Evolutionary conservation across 306 rosid species (phyloP), one percentile per base, ranked within the genome.

Genomic region (Hippophae tibetana): DNA sequence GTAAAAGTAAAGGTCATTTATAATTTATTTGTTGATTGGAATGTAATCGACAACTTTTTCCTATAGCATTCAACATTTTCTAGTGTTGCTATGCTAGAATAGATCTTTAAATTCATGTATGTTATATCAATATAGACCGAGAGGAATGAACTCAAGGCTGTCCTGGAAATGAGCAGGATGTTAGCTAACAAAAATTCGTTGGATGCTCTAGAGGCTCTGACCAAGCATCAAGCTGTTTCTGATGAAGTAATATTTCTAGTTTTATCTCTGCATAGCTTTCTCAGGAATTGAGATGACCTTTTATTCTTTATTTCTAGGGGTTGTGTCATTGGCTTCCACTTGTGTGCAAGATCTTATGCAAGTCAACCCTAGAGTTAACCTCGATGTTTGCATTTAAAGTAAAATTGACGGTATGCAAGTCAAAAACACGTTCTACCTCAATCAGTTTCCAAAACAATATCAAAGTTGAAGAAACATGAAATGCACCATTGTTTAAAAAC

Each of bases 71-170:
- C 23, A 18, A 18, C 1, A 18, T 18, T 18, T 18, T 53, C 14
- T 52, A 9, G 47, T 48, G 12, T 56, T 9, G 42, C 11, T 54
- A 50, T 31, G n/a, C 63, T 61, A 52, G 43, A 47, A 49, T 13
- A 41, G 59, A 41, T 67, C 72, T 43, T 47, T 13, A 9, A 47
- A 58, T 70, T 73, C 59, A 56, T 40, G 72, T 64, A 11, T 8
- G 23, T 69, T 51, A n/a, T 50, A 42, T 48, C 70, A 69, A 48
- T 76, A 52, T 46, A 86, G 99, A 69, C 71, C 76, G 97, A 80
- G 71, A 86, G 84, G 69, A 73, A 73, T 72, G 89, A 92, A 67
- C 85, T 88, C 53, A 81, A 84, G 84, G 80, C 78, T 57, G 76
- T 81, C 14, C 56, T 85, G 65, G 81, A 86, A 72, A 61, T 57